Evolutionary conservation across 2,329 filamentous ascomycete genomes (phyloP).

Genomic region (Verticillium alfalfae): DNA sequence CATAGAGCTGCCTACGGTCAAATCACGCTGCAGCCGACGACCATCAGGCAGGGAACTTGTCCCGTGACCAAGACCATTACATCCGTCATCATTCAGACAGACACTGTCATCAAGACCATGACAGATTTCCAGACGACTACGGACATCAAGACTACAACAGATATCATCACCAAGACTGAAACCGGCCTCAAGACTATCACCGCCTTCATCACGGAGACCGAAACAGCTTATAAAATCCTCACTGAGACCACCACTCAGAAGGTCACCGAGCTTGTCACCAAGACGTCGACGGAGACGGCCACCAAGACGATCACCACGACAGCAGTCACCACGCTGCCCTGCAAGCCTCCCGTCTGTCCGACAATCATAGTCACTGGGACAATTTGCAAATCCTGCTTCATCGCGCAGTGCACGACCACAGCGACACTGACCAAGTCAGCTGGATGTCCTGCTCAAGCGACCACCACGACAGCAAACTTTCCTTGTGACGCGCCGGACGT

Average conservation of each 20-base stretch:
- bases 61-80: not conserved
- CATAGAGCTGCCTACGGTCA: conserved; percentile 1
- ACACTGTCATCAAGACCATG: not conserved
- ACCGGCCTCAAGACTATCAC: not conserved
- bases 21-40: conserved; percentile 4
- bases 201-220: not conserved
- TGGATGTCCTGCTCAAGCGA: conserved; percentile 20
- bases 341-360: conserved; percentile 16
- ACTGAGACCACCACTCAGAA: not conserved
- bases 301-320: not conserved
- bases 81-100: not conserved
- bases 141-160: not conserved
- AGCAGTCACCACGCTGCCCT: conserved; percentile 2
- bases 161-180: not conserved
- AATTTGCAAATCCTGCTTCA: conserved; percentile 24
- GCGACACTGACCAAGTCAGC: conserved; percentile 22
- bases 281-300: not conserved
- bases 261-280: not conserved
- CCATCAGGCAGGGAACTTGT: conserved; percentile 1
- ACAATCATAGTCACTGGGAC: conserved; percentile 23
- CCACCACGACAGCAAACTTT: conserved; percentile 21
- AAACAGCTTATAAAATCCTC: not conserved
- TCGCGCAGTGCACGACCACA: conserved; percentile 20
- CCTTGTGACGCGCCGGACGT: conserved; percentile 15
- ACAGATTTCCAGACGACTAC: not conserved